Evolutionary conservation across 108 stramenopile genomes (phyloP).

Genomic region (Nitzschia putrida): DNA sequence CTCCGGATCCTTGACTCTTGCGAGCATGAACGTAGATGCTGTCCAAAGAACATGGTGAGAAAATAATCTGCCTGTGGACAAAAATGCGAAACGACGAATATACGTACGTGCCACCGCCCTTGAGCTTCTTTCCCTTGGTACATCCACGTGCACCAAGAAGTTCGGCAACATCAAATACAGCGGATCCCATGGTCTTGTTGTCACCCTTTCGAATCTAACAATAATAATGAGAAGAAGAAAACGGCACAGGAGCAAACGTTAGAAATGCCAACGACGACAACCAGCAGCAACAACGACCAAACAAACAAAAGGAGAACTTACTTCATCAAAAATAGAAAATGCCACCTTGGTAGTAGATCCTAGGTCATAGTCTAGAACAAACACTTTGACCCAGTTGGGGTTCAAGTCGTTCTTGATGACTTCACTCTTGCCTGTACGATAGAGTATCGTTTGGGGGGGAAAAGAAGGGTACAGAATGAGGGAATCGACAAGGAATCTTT

Average conservation of each 20-base stretch:
- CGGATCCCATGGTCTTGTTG: constrained; percentile 58
- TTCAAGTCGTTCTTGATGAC: constrained; percentile 61
- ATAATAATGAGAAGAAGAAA: too few species aligned
- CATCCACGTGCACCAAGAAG: constrained; percentile 62
- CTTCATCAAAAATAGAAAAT: constrained; percentile 48
- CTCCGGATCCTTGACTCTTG: constrained; percentile 37
- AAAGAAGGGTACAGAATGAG: not conserved
- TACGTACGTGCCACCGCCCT: constrained; percentile 44
- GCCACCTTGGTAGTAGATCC: constrained; percentile 55
- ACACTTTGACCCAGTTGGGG: constrained; percentile 69
- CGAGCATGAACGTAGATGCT: constrained; percentile 22
- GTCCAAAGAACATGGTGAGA: not conserved
- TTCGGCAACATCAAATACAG: constrained; percentile 65
- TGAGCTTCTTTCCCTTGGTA: constrained; percentile 59
- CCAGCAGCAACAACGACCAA: constrained; percentile 33
- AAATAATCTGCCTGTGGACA: too few species aligned
- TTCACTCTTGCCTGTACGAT: constrained; percentile 55
- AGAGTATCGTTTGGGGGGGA: not conserved
- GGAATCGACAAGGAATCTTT: constrained; percentile 40
- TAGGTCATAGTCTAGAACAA: constrained; percentile 66
- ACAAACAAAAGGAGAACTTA: constrained; percentile 11
- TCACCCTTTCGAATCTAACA: constrained; percentile 29
- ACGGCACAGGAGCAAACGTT: too few species aligned
- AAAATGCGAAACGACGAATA: not conserved
- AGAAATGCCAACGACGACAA: not conserved